Evolutionary conservation across 1,284 basidiomycete species (phyloP).

Genomic region (Testicularia cyperi): DNA sequence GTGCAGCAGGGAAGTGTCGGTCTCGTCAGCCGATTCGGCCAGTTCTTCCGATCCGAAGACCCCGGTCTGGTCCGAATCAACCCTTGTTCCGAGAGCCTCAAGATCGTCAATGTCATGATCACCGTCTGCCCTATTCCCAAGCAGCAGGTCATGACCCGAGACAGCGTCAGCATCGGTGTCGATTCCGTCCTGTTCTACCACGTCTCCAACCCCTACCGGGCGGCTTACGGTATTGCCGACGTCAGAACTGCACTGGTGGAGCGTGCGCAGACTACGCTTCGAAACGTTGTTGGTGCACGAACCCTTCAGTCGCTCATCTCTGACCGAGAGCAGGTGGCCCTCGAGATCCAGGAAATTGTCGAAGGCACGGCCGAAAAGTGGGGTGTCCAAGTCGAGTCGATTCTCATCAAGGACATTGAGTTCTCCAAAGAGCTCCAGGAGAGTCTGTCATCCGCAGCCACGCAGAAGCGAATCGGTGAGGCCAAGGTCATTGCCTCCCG

Average conservation of each 20-base stretch:
- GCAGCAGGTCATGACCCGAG: constrained; percentile 69
- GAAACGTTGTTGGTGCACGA: constrained; percentile 89
- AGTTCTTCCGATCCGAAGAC: constrained; percentile 92
- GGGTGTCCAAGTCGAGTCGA: constrained; percentile 92
- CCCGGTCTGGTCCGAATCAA: constrained; percentile 89
- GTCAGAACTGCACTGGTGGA: constrained; percentile 83
- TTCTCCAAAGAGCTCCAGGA: constrained; percentile 89
- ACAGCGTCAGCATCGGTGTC: constrained; percentile 84
- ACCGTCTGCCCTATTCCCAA: constrained; percentile 83
- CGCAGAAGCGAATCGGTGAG: constrained; percentile 90
- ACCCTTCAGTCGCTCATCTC: constrained; percentile 64
- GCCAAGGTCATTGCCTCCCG: constrained; percentile 92
- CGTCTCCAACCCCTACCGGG: constrained; percentile 64
- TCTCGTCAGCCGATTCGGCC: constrained; percentile 81
- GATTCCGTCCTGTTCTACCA: constrained; percentile 91
- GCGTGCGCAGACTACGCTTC: constrained; percentile 90
- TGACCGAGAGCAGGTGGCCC: constrained; percentile 92
- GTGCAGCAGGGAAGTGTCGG: constrained; percentile 87
- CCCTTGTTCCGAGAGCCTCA: constrained; percentile 76
- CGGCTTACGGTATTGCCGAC: constrained; percentile 87
- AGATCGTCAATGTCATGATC: constrained; percentile 82
- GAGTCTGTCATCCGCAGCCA: constrained; percentile 86
- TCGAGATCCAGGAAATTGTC: constrained; percentile 93
- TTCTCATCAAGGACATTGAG: constrained; percentile 80
- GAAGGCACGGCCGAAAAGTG: constrained; percentile 66